A percentile compares a stretch with the other conserved stretches of the same genome.
These are phyloP conservation scores for Fusarium equiseti DNA, from an alignment of 2,329 filamentous ascomycete species.

Conservation along the genomic window DNA sequence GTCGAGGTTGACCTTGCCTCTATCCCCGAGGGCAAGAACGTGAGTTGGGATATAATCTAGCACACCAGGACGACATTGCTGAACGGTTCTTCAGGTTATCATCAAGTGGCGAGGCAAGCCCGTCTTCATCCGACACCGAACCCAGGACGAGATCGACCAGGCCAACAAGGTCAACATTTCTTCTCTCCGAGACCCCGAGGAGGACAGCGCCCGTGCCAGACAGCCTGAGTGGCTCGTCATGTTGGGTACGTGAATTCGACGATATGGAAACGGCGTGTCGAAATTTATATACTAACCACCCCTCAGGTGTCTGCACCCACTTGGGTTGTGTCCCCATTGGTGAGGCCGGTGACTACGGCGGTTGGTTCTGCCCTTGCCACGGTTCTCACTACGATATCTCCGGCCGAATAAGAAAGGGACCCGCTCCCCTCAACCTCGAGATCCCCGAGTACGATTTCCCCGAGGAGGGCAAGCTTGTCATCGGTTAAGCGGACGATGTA, in stretches of 20 bases:
- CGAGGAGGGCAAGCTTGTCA: constrained; percentile 87
- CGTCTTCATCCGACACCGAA: constrained; percentile 99
- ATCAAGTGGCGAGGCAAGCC: constrained; percentile 99
- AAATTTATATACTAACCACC: constrained; percentile 26
- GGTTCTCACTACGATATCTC: constrained; percentile 99
- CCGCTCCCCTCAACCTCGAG: constrained; percentile 97
- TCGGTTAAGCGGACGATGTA: constrained; percentile 77
- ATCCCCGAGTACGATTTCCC: constrained; percentile 93
- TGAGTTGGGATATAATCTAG: constrained; percentile 60
- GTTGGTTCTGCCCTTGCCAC: constrained; percentile 99
- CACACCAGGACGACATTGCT: constrained; percentile 7
- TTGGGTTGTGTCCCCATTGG: constrained; percentile 99
- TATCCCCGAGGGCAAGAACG: constrained; percentile 99
- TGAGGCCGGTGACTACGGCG: constrained; percentile 96
- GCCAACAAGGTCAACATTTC: constrained; percentile 89
- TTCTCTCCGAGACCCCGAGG: constrained; percentile 88
- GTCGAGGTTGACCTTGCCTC: constrained; percentile 93
- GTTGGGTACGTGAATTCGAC: constrained; percentile 74
- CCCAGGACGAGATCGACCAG: constrained; percentile 90
- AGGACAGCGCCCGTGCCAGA: constrained; percentile 93
- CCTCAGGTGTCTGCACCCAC: constrained; percentile 94
- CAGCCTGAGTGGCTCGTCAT: constrained; percentile 99
- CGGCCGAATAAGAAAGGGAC: constrained; percentile 96
- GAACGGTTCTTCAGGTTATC: constrained; percentile 74
- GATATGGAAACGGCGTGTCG: background rate